Evolutionary conservation across 257 asterid species (phyloP).

Genomic region (Solanum medicagineum): DNA sequence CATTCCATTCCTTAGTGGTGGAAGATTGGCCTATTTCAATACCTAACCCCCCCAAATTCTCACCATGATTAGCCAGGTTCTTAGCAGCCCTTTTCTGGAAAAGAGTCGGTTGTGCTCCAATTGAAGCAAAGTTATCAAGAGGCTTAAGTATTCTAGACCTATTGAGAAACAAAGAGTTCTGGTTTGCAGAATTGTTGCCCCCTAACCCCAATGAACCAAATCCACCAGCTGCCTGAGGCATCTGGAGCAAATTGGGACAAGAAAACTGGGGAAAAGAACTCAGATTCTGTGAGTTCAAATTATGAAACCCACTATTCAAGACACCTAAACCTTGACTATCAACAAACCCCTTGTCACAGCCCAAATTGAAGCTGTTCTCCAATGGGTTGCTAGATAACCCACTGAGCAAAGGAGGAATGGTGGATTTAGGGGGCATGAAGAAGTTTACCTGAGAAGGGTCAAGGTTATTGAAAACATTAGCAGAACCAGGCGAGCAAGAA

Average conservation of each 20-base stretch:
- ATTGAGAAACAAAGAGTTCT: constrained; percentile 26
- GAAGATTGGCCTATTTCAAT: constrained; percentile 12
- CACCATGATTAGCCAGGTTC: constrained; percentile 16
- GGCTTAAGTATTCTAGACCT: constrained; percentile 74
- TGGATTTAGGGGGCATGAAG: constrained; percentile 31
- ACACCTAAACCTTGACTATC: constrained; percentile 6
- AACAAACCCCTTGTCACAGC: constrained; percentile 40
- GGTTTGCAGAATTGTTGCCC: constrained; percentile 15
- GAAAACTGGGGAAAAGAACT: constrained; percentile 18
- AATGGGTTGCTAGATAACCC: constrained; percentile 19
- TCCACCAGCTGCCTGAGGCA: constrained; percentile 20
- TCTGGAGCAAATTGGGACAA: constrained; percentile 14
- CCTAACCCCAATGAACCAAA: constrained; percentile 30
- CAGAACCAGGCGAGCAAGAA: constrained; percentile 72
- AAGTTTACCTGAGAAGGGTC: constrained; percentile 49
- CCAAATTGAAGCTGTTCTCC: constrained; percentile 36
- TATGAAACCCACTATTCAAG: constrained; percentile 24
- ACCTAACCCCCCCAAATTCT: constrained; percentile 24
- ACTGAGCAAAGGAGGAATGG: constrained; percentile 1
- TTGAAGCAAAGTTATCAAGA: constrained; percentile 36
- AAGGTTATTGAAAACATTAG: constrained; percentile 40
- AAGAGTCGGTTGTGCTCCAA: constrained; percentile 56
- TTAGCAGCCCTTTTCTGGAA: constrained; percentile 68
- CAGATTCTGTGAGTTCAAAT: constrained; percentile 29
- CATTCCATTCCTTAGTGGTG: constrained; percentile 12